phyloP scores from a whole-genome alignment of 495 filamentous ascomycete species.

The Penicillium malachiteum region DNA sequence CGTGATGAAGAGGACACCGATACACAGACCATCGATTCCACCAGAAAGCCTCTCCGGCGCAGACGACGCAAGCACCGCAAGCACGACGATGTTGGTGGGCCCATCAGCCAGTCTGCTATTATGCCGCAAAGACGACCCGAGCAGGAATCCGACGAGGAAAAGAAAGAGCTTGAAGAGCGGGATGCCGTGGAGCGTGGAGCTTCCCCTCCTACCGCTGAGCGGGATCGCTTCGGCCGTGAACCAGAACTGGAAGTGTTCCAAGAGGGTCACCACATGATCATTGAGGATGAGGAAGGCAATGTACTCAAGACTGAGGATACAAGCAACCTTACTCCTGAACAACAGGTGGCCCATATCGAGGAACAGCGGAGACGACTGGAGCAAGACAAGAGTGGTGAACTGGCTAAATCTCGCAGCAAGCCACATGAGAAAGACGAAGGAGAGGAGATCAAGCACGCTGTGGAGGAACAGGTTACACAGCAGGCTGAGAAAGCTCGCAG shows the following conservation, averaged over 20 bases:
- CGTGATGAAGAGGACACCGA: slow-evolving; percentile 68
- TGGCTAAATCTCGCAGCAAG: slow-evolving; percentile 39
- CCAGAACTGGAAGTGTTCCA: slow-evolving; percentile 66
- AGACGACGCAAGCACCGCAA: slow-evolving; percentile 57
- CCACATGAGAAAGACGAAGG: slow-evolving; percentile 48
- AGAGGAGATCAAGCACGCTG: slow-evolving; percentile 39
- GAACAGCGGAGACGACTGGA: slow-evolving; percentile 61
- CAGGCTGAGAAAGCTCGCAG: slow-evolving; percentile 35
- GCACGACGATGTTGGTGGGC: slow-evolving; percentile 78
- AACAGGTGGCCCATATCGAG: slow-evolving; percentile 53
- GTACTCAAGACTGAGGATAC: slow-evolving; percentile 61
- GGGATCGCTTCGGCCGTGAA: slow-evolving; percentile 36
- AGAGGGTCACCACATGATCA: slow-evolving; percentile 77
- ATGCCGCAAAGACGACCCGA: slow-evolving; percentile 60
- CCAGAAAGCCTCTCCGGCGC: slow-evolving; percentile 51
- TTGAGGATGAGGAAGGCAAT: slow-evolving; percentile 88
- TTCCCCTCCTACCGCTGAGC: slow-evolving; percentile 31
- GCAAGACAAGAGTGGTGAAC: slow-evolving; percentile 48
- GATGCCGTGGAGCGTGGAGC: slow-evolving; percentile 33
- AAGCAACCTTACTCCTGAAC: slow-evolving; percentile 38
- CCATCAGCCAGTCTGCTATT: slow-evolving; percentile 89
- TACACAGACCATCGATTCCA: slow-evolving; percentile 52
- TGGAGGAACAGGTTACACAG: slow-evolving; percentile 24
- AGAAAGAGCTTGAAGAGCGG: slow-evolving; percentile 41
- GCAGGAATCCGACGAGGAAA: slow-evolving; percentile 21